Percentiles rank a stretch among this genome's conserved stretches.
Conservation (phyloP, 2,329 filamentous ascomycete species). For the Ceratocystis destructans region DNA sequence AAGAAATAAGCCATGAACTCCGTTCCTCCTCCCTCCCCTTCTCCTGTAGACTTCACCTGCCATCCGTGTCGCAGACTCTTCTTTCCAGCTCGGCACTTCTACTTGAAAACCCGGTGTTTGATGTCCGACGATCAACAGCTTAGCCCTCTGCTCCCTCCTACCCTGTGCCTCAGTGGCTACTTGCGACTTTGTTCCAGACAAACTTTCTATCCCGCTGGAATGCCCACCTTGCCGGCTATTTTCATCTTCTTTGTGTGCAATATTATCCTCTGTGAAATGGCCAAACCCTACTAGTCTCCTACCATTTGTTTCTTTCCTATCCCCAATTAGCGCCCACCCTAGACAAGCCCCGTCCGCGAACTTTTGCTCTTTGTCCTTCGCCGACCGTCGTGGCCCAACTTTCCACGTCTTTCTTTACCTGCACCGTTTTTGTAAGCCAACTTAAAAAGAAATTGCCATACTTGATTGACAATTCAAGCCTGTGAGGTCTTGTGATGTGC, state of each 20-base stretch:
- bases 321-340: background rate
- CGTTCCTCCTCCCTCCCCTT: background rate
- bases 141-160: background rate
- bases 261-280: background rate
- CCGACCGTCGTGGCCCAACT: background rate
- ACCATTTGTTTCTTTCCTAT: background rate
- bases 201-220: background rate
- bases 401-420: background rate
- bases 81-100: background rate
- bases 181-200: background rate
- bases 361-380: background rate
- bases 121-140: background rate
- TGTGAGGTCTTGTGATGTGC: background rate
- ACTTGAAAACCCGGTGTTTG: background rate
- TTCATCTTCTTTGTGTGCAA: background rate
- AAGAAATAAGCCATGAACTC: background rate
- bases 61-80: background rate
- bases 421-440: background rate
- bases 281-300: background rate
- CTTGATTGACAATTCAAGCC: background rate
- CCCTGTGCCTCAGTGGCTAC: background rate
- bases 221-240: background rate
- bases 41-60: background rate
- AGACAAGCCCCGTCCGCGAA: too few species aligned
- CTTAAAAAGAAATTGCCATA: background rate